phyloP scores from a whole-genome alignment of 768 basidiomycete species.

The Leccinum aurantiacum region DNA sequence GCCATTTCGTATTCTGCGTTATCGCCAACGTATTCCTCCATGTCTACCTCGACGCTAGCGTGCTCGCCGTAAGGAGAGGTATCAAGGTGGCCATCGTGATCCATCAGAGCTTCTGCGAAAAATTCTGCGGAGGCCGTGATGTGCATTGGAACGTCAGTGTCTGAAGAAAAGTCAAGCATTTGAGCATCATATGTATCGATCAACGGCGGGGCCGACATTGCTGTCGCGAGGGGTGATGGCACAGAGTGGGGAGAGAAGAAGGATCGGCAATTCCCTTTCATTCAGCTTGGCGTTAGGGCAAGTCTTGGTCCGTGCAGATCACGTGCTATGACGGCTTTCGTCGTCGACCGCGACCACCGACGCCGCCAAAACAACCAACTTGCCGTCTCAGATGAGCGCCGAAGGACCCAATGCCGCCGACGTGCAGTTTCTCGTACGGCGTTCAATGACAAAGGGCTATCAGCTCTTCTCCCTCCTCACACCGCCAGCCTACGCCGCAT shows the following conservation, averaged over 20 bases:
- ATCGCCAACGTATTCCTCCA: conserved; percentile 53
- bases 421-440: conserved; percentile 64
- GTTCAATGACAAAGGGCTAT: conserved; percentile 66
- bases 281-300: conserved; percentile 26
- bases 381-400: conserved; percentile 16
- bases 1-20: conserved; percentile 50
- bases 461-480: conserved; percentile 61
- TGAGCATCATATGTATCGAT: conserved; percentile 59
- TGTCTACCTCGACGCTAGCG: conserved; percentile 60
- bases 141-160: conserved; percentile 63
- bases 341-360: conserved; percentile 3
- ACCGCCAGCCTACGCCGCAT: conserved; percentile 59
- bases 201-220: conserved; percentile 31
- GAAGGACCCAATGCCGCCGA: conserved; percentile 46
- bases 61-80: conserved; percentile 31
- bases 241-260: conserved; percentile 14
- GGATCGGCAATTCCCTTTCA: conserved; percentile 18
- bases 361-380: background rate
- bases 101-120: conserved; percentile 58
- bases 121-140: conserved; percentile 42
- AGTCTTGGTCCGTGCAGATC: conserved; percentile 32
- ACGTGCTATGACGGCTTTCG: conserved; percentile 19
- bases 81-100: conserved; percentile 47
- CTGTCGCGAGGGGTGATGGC: conserved; percentile 15
- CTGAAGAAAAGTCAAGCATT: conserved; percentile 60